A percentile compares a stretch with the other conserved stretches of the same genome.
Evolutionary conservation across 345 rosid genomes (phyloP).

Genomic region (Dovyalis caffra): DNA sequence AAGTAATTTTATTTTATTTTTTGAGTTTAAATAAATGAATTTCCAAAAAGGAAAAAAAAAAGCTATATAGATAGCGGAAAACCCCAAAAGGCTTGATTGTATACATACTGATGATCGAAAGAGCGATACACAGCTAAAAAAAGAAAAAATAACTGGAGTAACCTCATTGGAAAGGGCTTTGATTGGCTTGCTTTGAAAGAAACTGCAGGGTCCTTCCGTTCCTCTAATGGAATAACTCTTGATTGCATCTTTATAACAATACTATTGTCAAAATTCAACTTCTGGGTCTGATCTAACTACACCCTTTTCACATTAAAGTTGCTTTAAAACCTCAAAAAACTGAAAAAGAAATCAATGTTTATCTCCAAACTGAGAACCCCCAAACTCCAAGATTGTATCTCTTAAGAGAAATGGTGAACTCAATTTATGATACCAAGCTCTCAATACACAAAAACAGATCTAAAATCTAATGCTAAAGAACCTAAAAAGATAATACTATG

Average conservation of each 20-base stretch:
- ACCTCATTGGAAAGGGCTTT: conserved; percentile 52
- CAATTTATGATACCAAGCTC: neutral
- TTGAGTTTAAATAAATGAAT: too few species aligned
- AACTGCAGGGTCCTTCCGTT: conserved; percentile 57
- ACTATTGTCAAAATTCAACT: conserved; percentile 25
- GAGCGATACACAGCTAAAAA: conserved; percentile 48
- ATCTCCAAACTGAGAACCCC: neutral
- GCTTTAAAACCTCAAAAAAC: neutral
- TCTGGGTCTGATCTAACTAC: conserved; percentile 19
- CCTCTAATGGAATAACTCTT: conserved; percentile 60
- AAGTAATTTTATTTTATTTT: too few species aligned
- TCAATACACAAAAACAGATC: conserved; percentile 23
- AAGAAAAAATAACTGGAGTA: conserved; percentile 47
- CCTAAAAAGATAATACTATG: neutral
- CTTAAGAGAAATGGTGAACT: neutral
- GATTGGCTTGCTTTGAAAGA: conserved; percentile 38
- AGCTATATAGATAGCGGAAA: too few species aligned
- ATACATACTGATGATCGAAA: conserved; percentile 68
- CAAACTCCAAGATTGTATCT: conserved; percentile 9
- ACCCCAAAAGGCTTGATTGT: conserved; percentile 58
- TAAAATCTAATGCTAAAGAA: conserved; percentile 4
- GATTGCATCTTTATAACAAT: conserved; percentile 56
- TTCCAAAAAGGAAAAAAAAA: too few species aligned
- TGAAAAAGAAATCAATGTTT: neutral
- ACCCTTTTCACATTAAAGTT: neutral